Evolutionary conservation across 495 filamentous ascomycete species (phyloP).

Genomic region (Penicillium arizonense): DNA sequence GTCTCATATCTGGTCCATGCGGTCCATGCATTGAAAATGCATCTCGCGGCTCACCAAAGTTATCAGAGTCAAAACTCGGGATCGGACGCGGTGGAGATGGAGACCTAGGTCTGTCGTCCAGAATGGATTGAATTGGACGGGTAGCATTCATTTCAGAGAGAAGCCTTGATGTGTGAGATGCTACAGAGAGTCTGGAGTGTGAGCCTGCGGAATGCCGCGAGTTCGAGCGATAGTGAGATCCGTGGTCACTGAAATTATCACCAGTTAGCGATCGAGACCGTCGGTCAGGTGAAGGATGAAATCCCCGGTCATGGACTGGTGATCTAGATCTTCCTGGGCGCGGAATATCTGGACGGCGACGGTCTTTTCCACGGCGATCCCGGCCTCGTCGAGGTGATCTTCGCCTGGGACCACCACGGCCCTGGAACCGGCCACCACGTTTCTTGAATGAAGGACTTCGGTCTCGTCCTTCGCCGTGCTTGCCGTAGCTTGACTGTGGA

Average conservation of each 20-base stretch:
- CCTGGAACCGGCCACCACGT: constrained; percentile 33
- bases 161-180: constrained; percentile 22
- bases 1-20: constrained; percentile 31
- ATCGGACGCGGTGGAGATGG: constrained; percentile 41
- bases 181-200: constrained; percentile 30
- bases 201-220: constrained; percentile 39
- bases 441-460: constrained; percentile 26
- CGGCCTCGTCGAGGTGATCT: constrained; percentile 36
- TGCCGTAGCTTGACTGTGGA: constrained; percentile 22
- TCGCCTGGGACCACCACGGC: constrained; percentile 32
- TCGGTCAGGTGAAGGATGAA: constrained; percentile 26
- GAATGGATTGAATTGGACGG: constrained; percentile 25
- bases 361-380: constrained; percentile 34
- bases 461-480: constrained; percentile 31
- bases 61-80: constrained; percentile 34
- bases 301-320: constrained; percentile 30
- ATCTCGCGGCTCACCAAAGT: constrained; percentile 25
- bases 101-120: constrained; percentile 27
- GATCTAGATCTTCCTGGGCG: constrained; percentile 29
- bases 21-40: constrained; percentile 36
- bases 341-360: constrained; percentile 22
- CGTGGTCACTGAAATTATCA: constrained; percentile 28
- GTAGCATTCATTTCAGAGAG: constrained; percentile 32
- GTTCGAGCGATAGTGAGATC: constrained; percentile 31
- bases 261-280: constrained; percentile 28